Evolutionary conservation across 2,329 filamentous ascomycete genomes (phyloP).

Genomic region (Alternaria gansuensis): DNA sequence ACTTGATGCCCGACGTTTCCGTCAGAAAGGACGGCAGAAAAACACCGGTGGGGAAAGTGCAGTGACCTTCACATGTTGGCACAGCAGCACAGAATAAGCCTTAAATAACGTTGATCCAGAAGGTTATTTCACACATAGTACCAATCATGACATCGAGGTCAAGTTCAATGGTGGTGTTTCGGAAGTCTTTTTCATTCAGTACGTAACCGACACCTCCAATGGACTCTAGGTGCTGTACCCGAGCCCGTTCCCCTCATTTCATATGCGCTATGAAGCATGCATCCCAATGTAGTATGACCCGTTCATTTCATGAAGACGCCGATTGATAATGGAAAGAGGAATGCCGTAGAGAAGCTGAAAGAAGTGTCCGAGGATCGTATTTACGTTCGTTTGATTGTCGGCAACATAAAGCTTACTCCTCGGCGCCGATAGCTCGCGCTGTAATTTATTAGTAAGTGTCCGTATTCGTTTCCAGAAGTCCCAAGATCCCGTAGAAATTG

Average conservation of each 20-base stretch:
- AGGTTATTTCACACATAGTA: not conserved
- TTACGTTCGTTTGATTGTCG: conserved; percentile 32
- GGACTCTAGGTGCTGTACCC: conserved; percentile 36
- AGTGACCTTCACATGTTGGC: not conserved
- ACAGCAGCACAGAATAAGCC: not conserved
- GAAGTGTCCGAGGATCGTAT: conserved; percentile 40
- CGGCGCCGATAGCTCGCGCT: conserved; percentile 52
- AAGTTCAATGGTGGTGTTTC: conserved; percentile 26
- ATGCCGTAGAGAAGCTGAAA: conserved; percentile 47
- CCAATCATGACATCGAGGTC: not conserved
- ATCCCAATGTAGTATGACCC: conserved; percentile 43
- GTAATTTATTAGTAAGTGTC: conserved; percentile 27
- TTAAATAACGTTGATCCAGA: not conserved
- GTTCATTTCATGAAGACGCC: conserved; percentile 48
- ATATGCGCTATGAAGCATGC: conserved; percentile 46
- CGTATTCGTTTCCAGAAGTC: not conserved
- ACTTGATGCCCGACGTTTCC: not conserved
- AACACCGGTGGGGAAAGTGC: not conserved
- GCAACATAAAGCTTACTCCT: conserved; percentile 46
- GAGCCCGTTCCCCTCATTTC: conserved; percentile 43
- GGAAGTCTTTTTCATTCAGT: conserved; percentile 50
- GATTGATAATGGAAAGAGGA: conserved; percentile 49
- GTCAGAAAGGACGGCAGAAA: not conserved
- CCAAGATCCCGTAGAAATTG: not conserved
- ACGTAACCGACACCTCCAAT: conserved; percentile 46